Evolutionary conservation across 345 rosid genomes (phyloP).

Genomic region (Sisymbrium irio): DNA sequence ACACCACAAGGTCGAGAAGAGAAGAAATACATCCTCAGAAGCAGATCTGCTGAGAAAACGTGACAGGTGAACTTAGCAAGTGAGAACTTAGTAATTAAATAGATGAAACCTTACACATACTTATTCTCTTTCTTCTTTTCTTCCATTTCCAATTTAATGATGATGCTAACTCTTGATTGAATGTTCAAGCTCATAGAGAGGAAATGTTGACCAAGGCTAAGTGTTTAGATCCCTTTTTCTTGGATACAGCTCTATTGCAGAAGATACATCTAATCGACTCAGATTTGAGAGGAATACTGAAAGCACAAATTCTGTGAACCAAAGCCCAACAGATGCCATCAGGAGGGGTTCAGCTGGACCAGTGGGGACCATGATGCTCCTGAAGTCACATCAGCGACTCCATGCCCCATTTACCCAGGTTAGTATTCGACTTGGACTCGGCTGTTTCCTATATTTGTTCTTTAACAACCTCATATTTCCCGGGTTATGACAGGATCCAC

Average conservation of each 20-base stretch:
- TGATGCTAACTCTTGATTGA: conserved; percentile 1
- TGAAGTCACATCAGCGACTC: conserved; percentile 72
- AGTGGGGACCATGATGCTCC: conserved; percentile 80
- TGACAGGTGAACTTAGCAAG: conserved; percentile 93
- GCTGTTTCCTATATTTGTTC: conserved; percentile 2
- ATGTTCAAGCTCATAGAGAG: conserved; percentile 12
- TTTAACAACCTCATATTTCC: not conserved
- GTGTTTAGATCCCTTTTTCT: conserved; percentile 17
- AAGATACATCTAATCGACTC: conserved; percentile 24
- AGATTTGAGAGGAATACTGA: conserved; percentile 37
- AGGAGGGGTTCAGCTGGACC: conserved; percentile 92
- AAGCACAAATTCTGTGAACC: conserved; percentile 33
- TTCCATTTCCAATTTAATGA: conserved; percentile 3
- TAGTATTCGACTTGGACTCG: conserved; percentile 23
- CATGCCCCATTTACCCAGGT: conserved; percentile 99
- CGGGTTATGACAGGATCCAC: conserved; percentile 59
- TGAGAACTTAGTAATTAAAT: conserved; percentile 52
- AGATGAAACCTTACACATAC: not conserved
- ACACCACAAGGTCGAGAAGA: conserved; percentile 40
- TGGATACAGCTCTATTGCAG: conserved; percentile 30
- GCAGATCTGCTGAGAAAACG: conserved; percentile 48
- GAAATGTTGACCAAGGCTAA: not conserved
- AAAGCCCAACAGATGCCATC: conserved; percentile 40
- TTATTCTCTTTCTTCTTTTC: not conserved
- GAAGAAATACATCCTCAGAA: conserved; percentile 32